phyloP scores from a whole-genome alignment of 148 eudicot species.

The Chenopodium formosanum region DNA sequence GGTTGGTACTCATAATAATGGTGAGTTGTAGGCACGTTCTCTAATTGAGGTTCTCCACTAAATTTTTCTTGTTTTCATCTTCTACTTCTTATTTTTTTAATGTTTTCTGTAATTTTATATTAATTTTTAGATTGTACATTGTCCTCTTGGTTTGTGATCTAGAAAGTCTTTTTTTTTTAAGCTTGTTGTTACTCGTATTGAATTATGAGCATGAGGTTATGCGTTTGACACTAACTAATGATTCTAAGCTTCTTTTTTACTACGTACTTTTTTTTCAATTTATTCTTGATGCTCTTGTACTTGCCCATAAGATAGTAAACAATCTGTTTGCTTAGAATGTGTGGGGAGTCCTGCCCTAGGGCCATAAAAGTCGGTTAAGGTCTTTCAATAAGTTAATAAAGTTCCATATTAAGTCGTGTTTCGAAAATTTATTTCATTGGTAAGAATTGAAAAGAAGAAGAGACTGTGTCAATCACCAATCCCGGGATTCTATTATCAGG shows the following conservation, averaged over 20 bases:
- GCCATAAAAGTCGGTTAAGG: too few relatives aligned
- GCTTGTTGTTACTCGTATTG: neutral
- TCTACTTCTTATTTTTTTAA: neutral
- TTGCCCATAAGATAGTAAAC: neutral
- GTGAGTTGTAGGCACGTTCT: slow-evolving; percentile 38
- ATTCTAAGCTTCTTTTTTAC: neutral
- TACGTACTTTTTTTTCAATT: neutral
- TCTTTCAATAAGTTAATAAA: too few relatives aligned
- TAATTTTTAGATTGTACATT: neutral
- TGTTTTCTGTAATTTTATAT: neutral
- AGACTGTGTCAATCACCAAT: too few relatives aligned
- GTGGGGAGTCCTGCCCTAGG: too few relatives aligned
- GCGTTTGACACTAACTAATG: neutral
- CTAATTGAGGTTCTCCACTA: slow-evolving; percentile 28
- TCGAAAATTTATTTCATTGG: too few relatives aligned
- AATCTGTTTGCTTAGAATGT: too few relatives aligned
- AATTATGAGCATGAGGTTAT: neutral
- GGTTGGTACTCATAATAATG: slow-evolving; percentile 12
- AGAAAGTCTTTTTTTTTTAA: neutral
- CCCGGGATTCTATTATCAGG: too few relatives aligned
- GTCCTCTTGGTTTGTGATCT: slow-evolving; percentile 1
- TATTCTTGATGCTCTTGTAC: neutral
- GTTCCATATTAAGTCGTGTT: too few relatives aligned
- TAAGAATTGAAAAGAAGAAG: too few relatives aligned
- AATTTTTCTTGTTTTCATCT: neutral